These are phyloP conservation scores for rapeseed (Brassica napus) DNA, from an alignment of 345 rosid species.

Conservation along the genomic window Da-Ae NC_063439.1:19653501-19654000, in stretches of 20 bases:
- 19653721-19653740: conserved; percentile 95
- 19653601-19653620: neutral
- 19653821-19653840: conserved; percentile 88
- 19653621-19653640: conserved; percentile 48
- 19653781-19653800: conserved; percentile 99
- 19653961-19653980: conserved; percentile 94
- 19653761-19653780: conserved; percentile 96
- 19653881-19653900: conserved; percentile 90
- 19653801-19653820: conserved; percentile 97
- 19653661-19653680: conserved; percentile 97
- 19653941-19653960: conserved; percentile 98
- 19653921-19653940: conserved; percentile 94
- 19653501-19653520: conserved; percentile 40
- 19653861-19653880: conserved; percentile 99
- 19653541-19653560: conserved; percentile 39
- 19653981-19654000: conserved; percentile 75
- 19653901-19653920: conserved; percentile 98
- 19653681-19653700: conserved; percentile 96
- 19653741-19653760: conserved; percentile 94
- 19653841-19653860: conserved; percentile 91
- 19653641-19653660: conserved; percentile 96
- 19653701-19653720: conserved; percentile 98
- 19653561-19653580: neutral
- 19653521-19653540: conserved; percentile 43
- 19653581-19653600: neutral